Conservation (phyloP, 1,284 basidiomycete genomes). For the Macrocystidia cucumis region DNA sequence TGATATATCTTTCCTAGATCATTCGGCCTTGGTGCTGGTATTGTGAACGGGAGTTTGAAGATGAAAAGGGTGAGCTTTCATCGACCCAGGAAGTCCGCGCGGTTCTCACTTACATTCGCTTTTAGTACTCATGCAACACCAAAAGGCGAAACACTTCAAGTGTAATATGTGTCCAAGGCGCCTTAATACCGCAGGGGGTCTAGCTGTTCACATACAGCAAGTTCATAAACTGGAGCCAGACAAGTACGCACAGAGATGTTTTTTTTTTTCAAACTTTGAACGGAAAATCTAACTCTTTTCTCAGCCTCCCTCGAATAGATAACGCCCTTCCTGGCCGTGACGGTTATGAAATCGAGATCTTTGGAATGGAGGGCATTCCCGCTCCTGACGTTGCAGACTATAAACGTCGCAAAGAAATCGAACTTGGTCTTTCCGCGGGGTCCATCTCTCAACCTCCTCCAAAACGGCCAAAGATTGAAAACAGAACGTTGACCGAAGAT, state of each 20-base stretch:
- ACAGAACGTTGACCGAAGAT: constrained; percentile 73
- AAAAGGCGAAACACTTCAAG: constrained; percentile 99
- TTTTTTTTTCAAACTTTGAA: constrained; percentile 7
- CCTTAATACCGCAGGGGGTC: constrained; percentile 93
- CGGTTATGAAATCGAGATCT: constrained; percentile 98
- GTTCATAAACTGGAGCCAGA: constrained; percentile 98
- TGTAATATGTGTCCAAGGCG: constrained; percentile 94
- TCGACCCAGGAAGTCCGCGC: background rate
- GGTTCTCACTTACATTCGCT: constrained; percentile 4
- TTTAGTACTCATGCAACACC: constrained; percentile 94
- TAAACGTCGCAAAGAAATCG: constrained; percentile 89
- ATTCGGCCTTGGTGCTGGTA: constrained; percentile 98
- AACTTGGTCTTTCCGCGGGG: constrained; percentile 78
- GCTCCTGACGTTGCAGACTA: constrained; percentile 92
- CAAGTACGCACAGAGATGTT: constrained; percentile 50
- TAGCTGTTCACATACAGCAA: constrained; percentile 98
- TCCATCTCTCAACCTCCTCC: constrained; percentile 71
- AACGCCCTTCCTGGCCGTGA: constrained; percentile 95
- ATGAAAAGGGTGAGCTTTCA: constrained; percentile 77
- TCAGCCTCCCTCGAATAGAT: constrained; percentile 77
- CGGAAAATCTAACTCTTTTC: constrained; percentile 6
- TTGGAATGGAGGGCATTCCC: constrained; percentile 98
- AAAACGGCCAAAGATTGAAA: constrained; percentile 82
- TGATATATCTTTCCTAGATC: constrained; percentile 37
- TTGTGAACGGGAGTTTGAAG: constrained; percentile 97